Percentiles rank a stretch among this genome's conserved stretches.
Conservation (phyloP, 192 early-diverging fungal species). For the Coemansia sp. region DNA sequence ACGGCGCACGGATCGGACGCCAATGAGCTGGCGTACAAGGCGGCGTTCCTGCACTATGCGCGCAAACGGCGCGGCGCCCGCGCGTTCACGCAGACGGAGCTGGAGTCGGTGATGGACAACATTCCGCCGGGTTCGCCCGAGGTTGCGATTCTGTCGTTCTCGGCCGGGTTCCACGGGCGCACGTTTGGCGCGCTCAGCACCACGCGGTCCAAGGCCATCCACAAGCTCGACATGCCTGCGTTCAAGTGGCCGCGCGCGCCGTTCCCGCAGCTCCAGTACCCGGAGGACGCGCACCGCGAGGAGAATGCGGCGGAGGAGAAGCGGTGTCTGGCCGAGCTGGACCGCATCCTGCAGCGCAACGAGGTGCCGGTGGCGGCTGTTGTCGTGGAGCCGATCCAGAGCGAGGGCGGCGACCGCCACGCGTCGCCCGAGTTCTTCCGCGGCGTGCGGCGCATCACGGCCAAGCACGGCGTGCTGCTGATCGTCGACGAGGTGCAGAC, state of each 20-base stretch:
- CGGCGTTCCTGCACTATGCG: conserved; percentile 69
- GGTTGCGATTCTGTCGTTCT: conserved; percentile 66
- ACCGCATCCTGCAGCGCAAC: conserved; percentile 53
- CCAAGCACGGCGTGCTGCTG: conserved; percentile 59
- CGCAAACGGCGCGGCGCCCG: conserved; percentile 51
- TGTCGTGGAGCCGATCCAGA: conserved; percentile 72
- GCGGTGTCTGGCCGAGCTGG: conserved; percentile 57
- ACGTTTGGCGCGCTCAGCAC: conserved; percentile 69
- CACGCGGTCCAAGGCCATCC: conserved; percentile 68
- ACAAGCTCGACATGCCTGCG: conserved; percentile 75
- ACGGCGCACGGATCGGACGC: conserved; percentile 73
- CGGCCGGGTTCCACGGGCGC: conserved; percentile 66
- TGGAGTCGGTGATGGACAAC: conserved; percentile 65
- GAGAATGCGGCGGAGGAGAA: conserved; percentile 64
- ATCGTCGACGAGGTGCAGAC: conserved; percentile 84
- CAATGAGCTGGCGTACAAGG: conserved; percentile 75
- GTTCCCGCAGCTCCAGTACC: conserved; percentile 69
- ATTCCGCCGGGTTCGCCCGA: conserved; percentile 64
- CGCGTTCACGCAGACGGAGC: conserved; percentile 39
- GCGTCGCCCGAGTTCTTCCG: conserved; percentile 70
- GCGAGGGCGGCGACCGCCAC: conserved; percentile 69
- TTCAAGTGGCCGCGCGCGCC: conserved; percentile 65
- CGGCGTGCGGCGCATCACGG: conserved; percentile 59
- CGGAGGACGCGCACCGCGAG: conserved; percentile 58
- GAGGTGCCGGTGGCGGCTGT: conserved; percentile 62